Base-by-base conservation (phyloP, 108 stramenopile species). In the Nitzschia inconspicua region DNA sequence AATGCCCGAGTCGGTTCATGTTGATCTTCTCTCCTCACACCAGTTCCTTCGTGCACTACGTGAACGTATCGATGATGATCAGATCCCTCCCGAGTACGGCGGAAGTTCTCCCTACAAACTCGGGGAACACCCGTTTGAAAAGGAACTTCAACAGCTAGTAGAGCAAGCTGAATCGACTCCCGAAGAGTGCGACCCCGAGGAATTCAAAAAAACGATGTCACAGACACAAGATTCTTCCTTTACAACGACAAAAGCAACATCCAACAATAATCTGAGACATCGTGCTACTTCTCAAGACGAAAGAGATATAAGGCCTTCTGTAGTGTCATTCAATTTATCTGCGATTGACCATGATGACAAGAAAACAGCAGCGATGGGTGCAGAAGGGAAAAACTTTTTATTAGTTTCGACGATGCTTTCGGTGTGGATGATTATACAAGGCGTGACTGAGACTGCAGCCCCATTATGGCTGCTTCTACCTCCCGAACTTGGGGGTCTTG, bases 31-130 rank as follows among this genome's bases (percentile, higher is more conserved):
- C n/a, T 60, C 57, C 5, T 18, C 25, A 2, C 27, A 35, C 28
- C 48, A 77, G 31, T 75, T 63, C 13, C 37, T 78, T 44, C 62
- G 67, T 8, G 76, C 70, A 10, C 55, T 80, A 19, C 47, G 63
- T 25, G 74, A 80, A 42, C 79, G 73, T 43, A 81, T 85, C 35
- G 83, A 80, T 26, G 79, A 79, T 61, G 71, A 76, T 50, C 75
- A 80, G 28, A 81, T 81, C 37, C 79, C 83, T 40, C 35, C 31
- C 40, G 77, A 78, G 43, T 85, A 78, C 47, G 83, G 83, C 16
- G 83, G 83, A 1, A 66, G 47, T 13, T 72, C 70, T 50, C 77
- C 67, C 1, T 85, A 69, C 51, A 44, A 39, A 41, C 50, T 80
- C 22, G 83, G 73, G 34, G 65, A 78, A 40, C 83, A 81, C 50